phyloP scores from a whole-genome alignment of 225 moss, liverwort and hornwort species.

The Polytrichum formosum region DNA sequence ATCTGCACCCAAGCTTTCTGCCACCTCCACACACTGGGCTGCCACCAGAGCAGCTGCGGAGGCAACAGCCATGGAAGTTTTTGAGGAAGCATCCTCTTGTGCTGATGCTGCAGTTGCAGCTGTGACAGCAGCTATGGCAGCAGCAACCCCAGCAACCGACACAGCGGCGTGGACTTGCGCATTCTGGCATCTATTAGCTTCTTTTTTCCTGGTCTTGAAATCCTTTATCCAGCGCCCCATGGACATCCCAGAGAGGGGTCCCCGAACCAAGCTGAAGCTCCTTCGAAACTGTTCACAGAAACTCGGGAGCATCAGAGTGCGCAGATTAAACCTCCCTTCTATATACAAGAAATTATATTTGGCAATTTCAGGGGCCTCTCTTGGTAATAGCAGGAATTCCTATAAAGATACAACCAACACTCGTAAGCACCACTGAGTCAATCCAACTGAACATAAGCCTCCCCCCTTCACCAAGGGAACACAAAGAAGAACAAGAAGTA shows the following conservation, averaged over 20 bases:
- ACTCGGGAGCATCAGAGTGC: not conserved
- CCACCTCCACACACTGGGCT: conserved; percentile 74
- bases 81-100: conserved; percentile 57
- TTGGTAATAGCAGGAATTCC: too few species aligned
- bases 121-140: conserved; percentile 72
- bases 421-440: too few species aligned
- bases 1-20: conserved; percentile 73
- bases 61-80: conserved; percentile 74
- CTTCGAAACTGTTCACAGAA: conserved; percentile 37
- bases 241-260: conserved; percentile 48
- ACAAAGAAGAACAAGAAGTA: not conserved
- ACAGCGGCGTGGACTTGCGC: conserved; percentile 71
- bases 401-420: too few species aligned
- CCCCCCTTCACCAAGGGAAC: too few species aligned
- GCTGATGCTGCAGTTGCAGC: conserved; percentile 72
- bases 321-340: too few species aligned
- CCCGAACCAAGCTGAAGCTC: conserved; percentile 51
- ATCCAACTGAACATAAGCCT: too few species aligned
- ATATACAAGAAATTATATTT: too few species aligned
- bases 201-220: conserved; percentile 68
- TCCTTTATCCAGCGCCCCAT: conserved; percentile 75
- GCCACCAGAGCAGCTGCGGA: conserved; percentile 79
- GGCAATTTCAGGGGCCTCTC: too few species aligned
- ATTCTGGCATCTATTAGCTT: conserved; percentile 55
- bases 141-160: conserved; percentile 71